Conservation (phyloP, 2,329 filamentous ascomycete species). For the Venturia aucupariae region DNA sequence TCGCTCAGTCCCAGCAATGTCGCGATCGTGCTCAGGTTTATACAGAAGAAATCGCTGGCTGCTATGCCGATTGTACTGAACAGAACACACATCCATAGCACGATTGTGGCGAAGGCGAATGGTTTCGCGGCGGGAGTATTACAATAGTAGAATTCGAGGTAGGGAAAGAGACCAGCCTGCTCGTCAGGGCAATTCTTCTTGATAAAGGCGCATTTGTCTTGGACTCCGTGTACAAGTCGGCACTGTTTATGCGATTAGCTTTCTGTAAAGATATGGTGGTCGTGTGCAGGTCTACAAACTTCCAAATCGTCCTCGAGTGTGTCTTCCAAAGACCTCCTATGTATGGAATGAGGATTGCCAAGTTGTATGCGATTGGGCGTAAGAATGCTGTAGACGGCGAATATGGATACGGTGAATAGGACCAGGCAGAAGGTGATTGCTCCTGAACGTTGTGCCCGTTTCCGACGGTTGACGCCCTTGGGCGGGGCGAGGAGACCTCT, state of each 20-base stretch:
- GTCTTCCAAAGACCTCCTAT: not conserved
- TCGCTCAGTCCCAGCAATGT: conserved; percentile 86
- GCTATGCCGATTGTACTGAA: conserved; percentile 97
- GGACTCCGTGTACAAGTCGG: conserved; percentile 63
- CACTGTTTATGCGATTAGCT: conserved; percentile 45
- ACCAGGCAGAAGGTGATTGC: conserved; percentile 9
- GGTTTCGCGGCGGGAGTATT: conserved; percentile 57
- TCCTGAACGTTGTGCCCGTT: not conserved
- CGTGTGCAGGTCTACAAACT: not conserved
- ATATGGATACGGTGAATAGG: not conserved
- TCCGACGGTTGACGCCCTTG: not conserved
- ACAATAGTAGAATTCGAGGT: conserved; percentile 89
- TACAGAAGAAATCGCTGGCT: conserved; percentile 95
- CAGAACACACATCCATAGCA: conserved; percentile 76
- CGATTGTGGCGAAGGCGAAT: conserved; percentile 68
- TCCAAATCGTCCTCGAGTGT: not conserved
- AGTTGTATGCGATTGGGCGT: not conserved
- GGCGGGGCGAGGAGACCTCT: not conserved
- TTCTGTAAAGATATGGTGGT: not conserved
- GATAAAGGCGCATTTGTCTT: conserved; percentile 82
- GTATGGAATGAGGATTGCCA: not conserved
- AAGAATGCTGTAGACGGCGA: conserved; percentile 10
- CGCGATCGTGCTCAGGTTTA: conserved; percentile 91
- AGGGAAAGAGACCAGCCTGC: conserved; percentile 80
- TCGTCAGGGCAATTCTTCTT: conserved; percentile 75